Base-by-base conservation (phyloP, 805 yeast species). In the Teunomyces funiuensis region DNA sequence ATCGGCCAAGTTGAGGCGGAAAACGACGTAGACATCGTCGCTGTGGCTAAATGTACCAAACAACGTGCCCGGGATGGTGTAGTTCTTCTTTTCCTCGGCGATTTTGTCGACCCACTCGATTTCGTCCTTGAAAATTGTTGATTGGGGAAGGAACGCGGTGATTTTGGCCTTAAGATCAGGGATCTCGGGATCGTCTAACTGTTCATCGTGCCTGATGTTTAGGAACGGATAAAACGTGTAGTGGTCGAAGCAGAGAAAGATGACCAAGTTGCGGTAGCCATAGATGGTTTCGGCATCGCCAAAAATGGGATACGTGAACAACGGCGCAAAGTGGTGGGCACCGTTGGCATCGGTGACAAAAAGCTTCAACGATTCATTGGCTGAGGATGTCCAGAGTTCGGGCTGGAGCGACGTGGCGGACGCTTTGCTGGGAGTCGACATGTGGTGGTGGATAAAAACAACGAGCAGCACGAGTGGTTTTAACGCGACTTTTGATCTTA, bases 221-320 rank as follows among this genome's bases (percentile, higher is more conserved):
- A 88, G 63, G 40, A 85, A 79, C 8, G 97, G 95, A 31, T 76
- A 70, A 57, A 90, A 77, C 0, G 93, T 83, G 36, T 73, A 66
- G 28, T 85, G 77, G 57, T 90, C 96, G 59, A 87, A 87, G 13
- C 84, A 69, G 28, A 84, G 58, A 50, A 79, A 76, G 26, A 93
- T 79, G 23, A 71, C 70, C 27, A 90, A 68, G 51, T 79, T 84
- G 49, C 82, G 75, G 59, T 79, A 93, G 2, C 99, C 99, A 55
- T 82, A 88, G 1, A 93, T 82, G 40, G 82, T 82, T 57, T 93
- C 99, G 1, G 88, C 76, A 36, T 89, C 96, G 5, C 98, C 98
- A 70, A 80, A 93, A 8, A 93, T 84, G 2, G 97, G 96, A 60
- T 93, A 93, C 1, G 98, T 91, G 65, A 88, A 89, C 10, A 67